Base-by-base conservation (phyloP, 1,284 basidiomycete species). In the Sporisorium graminicola region DNA sequence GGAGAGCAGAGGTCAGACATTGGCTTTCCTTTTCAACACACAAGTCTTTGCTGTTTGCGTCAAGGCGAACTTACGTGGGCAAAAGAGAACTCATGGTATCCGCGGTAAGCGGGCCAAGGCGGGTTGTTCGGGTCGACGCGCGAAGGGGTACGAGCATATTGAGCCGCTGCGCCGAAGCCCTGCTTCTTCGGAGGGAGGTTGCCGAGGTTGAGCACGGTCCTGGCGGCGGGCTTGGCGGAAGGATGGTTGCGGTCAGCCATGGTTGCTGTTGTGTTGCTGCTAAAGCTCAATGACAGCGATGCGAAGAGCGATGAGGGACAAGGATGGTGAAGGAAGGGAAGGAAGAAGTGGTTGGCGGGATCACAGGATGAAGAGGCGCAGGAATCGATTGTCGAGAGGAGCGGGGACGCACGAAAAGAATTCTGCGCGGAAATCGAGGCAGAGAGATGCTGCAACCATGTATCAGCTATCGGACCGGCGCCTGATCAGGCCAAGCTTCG, bases 11-110 rank as follows among this genome's bases (percentile, higher is more conserved):
- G 58, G 40, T 43, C 40, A 43, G 40, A 43, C 37, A 40, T 3
- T 10, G 14, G 35, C 14, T 37, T 13, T n/a, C 37, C 5, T 40
- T 40, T 37, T 65, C 62, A 65, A 58, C 51, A 14, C 44, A 18
- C 50, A 71, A n/a, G n/a, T n/a, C n/a, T n/a, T 37, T 13, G 26
- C 9, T 13, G 22, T 12, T 20, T 16, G 29, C 16, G 13, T 20
- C n/a, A 22, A 37, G 14, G 64, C 58, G 13, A 73, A 71, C 71
- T 81, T 86, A 87, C 72, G 46, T 95, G 92, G 58, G 94, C 94
- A 86, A 95, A 95, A 1, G 94, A 95, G 87, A 94, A 97, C 87
- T 95, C 93, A 86, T 97, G 94, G 87, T 97, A 97, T 10, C 95
- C 95, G 71, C 94, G 66, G 83, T 87, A 87, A 1, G 87, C 94